Percentiles rank a stretch among this genome's conserved stretches.
Evolutionary conservation across 805 yeast species (phyloP).

Genomic region (Zygosaccharomyces rouxii): DNA sequence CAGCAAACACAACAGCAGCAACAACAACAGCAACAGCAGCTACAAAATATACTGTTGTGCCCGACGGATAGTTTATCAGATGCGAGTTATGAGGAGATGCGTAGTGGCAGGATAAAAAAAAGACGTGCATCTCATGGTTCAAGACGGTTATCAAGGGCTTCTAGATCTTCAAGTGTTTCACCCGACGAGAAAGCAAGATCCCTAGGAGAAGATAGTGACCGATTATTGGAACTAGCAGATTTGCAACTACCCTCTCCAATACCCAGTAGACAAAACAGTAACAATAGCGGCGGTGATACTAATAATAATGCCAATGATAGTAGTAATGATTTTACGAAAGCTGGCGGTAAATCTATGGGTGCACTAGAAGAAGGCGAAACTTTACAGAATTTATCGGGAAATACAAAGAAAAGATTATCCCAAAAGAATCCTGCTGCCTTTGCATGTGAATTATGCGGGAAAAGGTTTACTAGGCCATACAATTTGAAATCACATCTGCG

Average conservation of each 20-base stretch:
- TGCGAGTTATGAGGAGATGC: conserved; percentile 22
- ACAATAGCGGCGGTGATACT: conserved; percentile 2
- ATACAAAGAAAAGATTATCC: conserved; percentile 15
- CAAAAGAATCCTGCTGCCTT: conserved; percentile 30
- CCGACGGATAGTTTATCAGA: conserved; percentile 11
- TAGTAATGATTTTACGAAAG: background rate
- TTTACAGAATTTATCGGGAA: conserved; percentile 17
- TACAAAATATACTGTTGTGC: conserved; percentile 6
- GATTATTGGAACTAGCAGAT: conserved; percentile 30
- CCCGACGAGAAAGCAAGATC: conserved; percentile 33
- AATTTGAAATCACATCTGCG: conserved; percentile 86
- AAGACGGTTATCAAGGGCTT: conserved; percentile 15
- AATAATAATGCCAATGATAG: conserved; percentile 4
- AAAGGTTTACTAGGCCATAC: conserved; percentile 86
- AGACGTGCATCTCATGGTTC: conserved; percentile 20
- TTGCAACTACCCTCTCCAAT: conserved; percentile 15
- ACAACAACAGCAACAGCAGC: conserved; percentile 10
- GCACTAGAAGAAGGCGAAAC: conserved; percentile 18
- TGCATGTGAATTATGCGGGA: conserved; percentile 80
- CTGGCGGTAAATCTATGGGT: conserved; percentile 1
- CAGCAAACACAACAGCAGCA: conserved; percentile 6
- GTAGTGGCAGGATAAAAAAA: conserved; percentile 28
- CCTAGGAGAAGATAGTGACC: conserved; percentile 31
- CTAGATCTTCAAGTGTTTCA: conserved; percentile 16
- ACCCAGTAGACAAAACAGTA: conserved; percentile 4